phyloP scores from a whole-genome alignment of 2,329 filamentous ascomycete species.

The Spiromastix sp. region DNA sequence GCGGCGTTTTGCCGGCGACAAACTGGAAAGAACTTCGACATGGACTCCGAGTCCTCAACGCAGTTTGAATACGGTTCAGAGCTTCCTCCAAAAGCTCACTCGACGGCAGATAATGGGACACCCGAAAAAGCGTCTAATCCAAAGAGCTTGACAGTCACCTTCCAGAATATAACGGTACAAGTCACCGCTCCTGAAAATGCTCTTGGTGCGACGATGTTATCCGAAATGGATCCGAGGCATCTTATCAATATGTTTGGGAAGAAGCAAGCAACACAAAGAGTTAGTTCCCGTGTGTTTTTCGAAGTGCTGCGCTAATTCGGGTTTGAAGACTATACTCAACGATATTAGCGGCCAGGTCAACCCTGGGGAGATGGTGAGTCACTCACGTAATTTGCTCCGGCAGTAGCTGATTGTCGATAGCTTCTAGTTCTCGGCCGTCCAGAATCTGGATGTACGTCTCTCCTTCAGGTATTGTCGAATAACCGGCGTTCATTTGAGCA shows the following conservation, averaged over 20 bases:
- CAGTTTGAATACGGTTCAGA: too few species aligned
- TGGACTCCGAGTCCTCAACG: too few species aligned
- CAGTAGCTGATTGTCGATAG: conserved; percentile 21
- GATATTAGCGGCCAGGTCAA: conserved; percentile 30
- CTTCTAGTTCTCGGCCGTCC: conserved; percentile 57
- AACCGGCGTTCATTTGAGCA: conserved; percentile 48
- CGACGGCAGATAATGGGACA: too few species aligned
- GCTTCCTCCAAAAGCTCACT: too few species aligned
- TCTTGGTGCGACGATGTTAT: conserved; percentile 24
- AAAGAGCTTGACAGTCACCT: conserved; percentile 28
- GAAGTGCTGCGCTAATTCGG: conserved; percentile 2
- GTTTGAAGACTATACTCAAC: conserved; percentile 28
- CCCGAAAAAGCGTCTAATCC: too few species aligned
- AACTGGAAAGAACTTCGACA: too few species aligned
- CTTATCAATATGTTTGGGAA: not conserved
- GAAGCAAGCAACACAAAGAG: not conserved
- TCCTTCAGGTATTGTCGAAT: conserved; percentile 60
- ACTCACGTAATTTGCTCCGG: not conserved
- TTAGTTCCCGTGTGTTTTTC: not conserved
- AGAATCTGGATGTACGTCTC: conserved; percentile 59
- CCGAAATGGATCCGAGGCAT: conserved; percentile 16
- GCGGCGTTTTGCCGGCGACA: too few species aligned
- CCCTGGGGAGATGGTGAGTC: conserved; percentile 34
- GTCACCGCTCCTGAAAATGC: conserved; percentile 24
- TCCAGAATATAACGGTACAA: conserved; percentile 23